phyloP scores from a whole-genome alignment of 345 rosid genomes.

The Syzygium oleosum region DNA sequence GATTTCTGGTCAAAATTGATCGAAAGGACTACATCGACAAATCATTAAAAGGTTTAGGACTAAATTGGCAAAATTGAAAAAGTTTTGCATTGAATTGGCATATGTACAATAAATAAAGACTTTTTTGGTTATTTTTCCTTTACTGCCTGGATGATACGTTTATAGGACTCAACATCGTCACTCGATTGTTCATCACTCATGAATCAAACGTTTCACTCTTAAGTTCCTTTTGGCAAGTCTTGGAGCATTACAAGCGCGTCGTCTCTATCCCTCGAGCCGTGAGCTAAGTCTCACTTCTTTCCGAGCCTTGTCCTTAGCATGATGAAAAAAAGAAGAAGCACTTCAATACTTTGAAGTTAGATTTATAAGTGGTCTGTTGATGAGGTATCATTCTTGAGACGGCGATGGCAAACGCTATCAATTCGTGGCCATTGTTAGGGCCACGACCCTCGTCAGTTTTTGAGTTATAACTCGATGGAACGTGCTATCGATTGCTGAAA shows the following conservation, averaged over 20 bases:
- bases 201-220: background rate
- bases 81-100: accelerated
- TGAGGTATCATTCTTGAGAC: background rate
- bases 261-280: background rate
- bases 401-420: background rate
- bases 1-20: background rate
- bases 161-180: background rate
- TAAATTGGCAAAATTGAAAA: background rate
- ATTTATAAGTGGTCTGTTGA: background rate
- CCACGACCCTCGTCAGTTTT: background rate
- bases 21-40: accelerated
- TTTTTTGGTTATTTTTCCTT: background rate
- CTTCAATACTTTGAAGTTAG: background rate
- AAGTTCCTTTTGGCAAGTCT: background rate
- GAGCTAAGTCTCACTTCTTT: background rate
- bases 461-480: background rate
- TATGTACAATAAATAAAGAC: background rate
- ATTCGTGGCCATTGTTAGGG: background rate
- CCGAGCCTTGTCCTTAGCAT: background rate
- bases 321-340: background rate
- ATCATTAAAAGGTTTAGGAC: accelerated
- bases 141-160: background rate
- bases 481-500: background rate
- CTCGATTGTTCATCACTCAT: background rate
- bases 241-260: background rate